Evolutionary conservation across 768 basidiomycete species (phyloP), one percentile per base, ranked within the genome.

Genomic region (Amanita fuliginea): DNA sequence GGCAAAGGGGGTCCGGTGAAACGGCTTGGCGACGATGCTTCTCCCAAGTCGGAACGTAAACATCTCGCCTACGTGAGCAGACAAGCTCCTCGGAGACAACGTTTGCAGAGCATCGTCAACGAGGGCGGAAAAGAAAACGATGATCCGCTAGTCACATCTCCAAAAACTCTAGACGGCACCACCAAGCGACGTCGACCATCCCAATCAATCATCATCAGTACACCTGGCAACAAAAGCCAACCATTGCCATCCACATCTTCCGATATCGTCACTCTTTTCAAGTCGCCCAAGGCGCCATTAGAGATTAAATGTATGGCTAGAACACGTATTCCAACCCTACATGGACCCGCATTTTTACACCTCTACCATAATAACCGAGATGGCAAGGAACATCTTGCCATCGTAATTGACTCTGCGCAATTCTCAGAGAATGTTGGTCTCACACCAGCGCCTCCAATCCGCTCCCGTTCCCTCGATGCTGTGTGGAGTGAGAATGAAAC

Each of bases 321-420:
- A 50, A 97, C 96, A 3, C 86, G 96, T 50, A 89, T 98, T 62
- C 96, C 96, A 36, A 99, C 96, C 0, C 89, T 90, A 0, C 90
- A 98, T 57, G 95, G 94, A 4, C 82, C 88, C 10, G 80, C 84
- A 14, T 97, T 97, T 68, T 74, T 98, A 8, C 92, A 98, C 59
- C 69, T 98, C 47, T 98, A 98, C 68, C 90, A 92, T 64, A 98
- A 96, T 63, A 87, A 83, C 58, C 78, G 75, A 47, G 96, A 98
- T 67, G 71, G 62, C 62, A 98, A 98, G 65, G 96, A 99, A 60
- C 96, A 99, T 62, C 77, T 99, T 14, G 95, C 95, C 0, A 80
- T 99, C 52, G 93, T 99, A 53, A 76, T 94, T 47, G 96, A 98
- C 64, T 77, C 91, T 18, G 86, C 84, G 0, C 96, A 98, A 64